Evolutionary conservation across 371 early-diverging fungal species (phyloP).

Genomic region (Mucor circinelloides): DNA sequence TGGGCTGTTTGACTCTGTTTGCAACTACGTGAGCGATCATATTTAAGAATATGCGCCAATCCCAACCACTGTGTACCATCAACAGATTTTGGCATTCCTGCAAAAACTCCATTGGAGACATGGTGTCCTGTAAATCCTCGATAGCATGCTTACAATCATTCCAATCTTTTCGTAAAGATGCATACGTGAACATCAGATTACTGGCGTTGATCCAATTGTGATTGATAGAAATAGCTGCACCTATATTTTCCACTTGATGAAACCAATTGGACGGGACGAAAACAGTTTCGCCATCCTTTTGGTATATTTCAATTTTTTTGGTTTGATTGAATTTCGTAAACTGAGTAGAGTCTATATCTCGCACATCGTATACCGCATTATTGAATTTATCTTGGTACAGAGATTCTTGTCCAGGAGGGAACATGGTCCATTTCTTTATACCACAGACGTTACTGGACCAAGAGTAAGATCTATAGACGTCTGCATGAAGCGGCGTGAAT

Average conservation of each 20-base stretch:
- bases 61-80: slow-evolving; percentile 63
- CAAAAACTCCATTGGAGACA: slow-evolving; percentile 50
- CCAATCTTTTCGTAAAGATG: slow-evolving; percentile 51
- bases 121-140: slow-evolving; percentile 52
- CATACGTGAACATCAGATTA: slow-evolving; percentile 53
- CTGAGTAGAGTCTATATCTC: slow-evolving; percentile 51
- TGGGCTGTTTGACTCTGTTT: not conserved
- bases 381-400: slow-evolving; percentile 48
- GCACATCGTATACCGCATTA: slow-evolving; percentile 61
- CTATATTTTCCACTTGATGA: slow-evolving; percentile 73
- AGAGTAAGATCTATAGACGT: slow-evolving; percentile 76
- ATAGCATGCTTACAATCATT: slow-evolving; percentile 57
- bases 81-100: slow-evolving; percentile 54
- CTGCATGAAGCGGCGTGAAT: slow-evolving; percentile 79
- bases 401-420: slow-evolving; percentile 65
- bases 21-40: slow-evolving; percentile 10
- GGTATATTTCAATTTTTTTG: slow-evolving; percentile 50
- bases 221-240: slow-evolving; percentile 76
- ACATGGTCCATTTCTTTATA: slow-evolving; percentile 71
- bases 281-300: slow-evolving; percentile 66
- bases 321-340: slow-evolving; percentile 60
- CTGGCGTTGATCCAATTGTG: slow-evolving; percentile 74
- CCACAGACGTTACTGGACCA: slow-evolving; percentile 84
- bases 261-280: slow-evolving; percentile 81
- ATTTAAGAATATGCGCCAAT: slow-evolving; percentile 44